A percentile compares a stretch with the other conserved stretches of the same genome.
phyloP scores from a whole-genome alignment of 176 grass and related monocot genomes.

The Guadua angustifolia region DNA sequence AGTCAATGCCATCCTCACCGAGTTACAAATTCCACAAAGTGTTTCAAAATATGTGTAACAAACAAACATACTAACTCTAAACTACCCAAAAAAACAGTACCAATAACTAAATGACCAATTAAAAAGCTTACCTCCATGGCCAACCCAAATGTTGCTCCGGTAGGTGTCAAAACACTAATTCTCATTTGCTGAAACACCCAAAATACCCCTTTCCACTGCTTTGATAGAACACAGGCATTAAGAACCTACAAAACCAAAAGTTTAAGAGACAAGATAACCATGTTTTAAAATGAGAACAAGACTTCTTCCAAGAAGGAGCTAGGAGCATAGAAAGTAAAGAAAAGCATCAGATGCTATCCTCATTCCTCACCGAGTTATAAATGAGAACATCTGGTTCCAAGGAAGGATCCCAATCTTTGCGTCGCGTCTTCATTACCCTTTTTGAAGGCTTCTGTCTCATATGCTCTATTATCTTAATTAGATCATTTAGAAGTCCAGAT shows the following conservation, averaged over 20 bases:
- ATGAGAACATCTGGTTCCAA: conserved; percentile 84
- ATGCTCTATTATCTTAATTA: conserved; percentile 70
- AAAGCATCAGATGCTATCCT: conserved; percentile 35
- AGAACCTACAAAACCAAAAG: conserved; percentile 63
- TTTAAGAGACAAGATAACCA: conserved; percentile 20
- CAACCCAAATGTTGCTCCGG: conserved; percentile 80
- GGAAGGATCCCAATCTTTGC: conserved; percentile 78
- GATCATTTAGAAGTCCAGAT: conserved; percentile 79
- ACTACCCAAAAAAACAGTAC: conserved; percentile 9
- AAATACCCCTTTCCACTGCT: conserved; percentile 95
- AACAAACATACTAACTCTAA: conserved; percentile 9
- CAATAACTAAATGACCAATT: conserved; percentile 5
- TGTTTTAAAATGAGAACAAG: conserved; percentile 12
- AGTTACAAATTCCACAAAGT: conserved; percentile 12
- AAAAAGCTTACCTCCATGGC: conserved; percentile 88
- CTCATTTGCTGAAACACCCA: conserved; percentile 94
- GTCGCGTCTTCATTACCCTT: conserved; percentile 60
- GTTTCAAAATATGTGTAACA: conserved; percentile 9
- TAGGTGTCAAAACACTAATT: conserved; percentile 65
- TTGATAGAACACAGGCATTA: conserved; percentile 80
- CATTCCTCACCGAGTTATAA: conserved; percentile 82
- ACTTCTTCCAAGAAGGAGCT: conserved; percentile 14
- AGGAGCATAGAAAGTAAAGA: conserved; percentile 3
- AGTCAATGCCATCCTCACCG: not conserved
- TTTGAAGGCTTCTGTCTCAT: conserved; percentile 81